Evolutionary conservation across 441 rosid genomes (phyloP).

Genomic region (Viola pubescens): DNA sequence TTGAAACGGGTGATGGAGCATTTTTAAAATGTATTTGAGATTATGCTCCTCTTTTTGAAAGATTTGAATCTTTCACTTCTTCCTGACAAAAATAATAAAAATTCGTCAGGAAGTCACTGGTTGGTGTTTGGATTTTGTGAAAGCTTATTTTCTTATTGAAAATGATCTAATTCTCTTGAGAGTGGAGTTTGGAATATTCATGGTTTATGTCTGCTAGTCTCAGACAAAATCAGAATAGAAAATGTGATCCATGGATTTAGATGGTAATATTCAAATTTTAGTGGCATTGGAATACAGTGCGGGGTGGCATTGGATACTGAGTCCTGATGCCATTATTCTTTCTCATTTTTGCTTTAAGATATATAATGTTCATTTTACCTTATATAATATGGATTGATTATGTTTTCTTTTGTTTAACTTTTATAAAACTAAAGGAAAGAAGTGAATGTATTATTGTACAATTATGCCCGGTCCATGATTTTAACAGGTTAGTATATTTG

Average conservation of each 20-base stretch:
- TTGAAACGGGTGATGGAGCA: not conserved
- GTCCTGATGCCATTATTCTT: not conserved
- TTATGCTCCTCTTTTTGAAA: constrained; percentile 27
- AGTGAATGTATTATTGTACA: too few species aligned
- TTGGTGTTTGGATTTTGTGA: constrained; percentile 22
- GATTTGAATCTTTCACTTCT: constrained; percentile 21
- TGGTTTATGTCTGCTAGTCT: constrained; percentile 24
- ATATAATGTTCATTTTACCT: not conserved
- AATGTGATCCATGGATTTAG: constrained; percentile 2
- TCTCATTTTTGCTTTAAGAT: not conserved
- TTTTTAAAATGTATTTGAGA: constrained; percentile 9
- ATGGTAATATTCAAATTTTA: not conserved
- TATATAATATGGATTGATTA: not conserved
- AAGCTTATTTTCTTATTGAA: constrained; percentile 3
- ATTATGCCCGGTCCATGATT: too few species aligned
- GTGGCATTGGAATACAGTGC: constrained; percentile 6
- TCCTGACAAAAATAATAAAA: not conserved
- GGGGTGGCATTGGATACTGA: constrained; percentile 6
- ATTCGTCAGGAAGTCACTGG: not conserved
- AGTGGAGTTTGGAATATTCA: constrained; percentile 21
- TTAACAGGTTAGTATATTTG: too few species aligned
- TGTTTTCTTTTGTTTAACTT: not conserved
- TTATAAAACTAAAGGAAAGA: too few species aligned
- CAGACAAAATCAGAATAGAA: constrained; percentile 24
- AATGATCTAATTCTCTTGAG: constrained; percentile 17